Base-by-base conservation (phyloP, 768 basidiomycete genomes). In the Mycena rosella region DNA sequence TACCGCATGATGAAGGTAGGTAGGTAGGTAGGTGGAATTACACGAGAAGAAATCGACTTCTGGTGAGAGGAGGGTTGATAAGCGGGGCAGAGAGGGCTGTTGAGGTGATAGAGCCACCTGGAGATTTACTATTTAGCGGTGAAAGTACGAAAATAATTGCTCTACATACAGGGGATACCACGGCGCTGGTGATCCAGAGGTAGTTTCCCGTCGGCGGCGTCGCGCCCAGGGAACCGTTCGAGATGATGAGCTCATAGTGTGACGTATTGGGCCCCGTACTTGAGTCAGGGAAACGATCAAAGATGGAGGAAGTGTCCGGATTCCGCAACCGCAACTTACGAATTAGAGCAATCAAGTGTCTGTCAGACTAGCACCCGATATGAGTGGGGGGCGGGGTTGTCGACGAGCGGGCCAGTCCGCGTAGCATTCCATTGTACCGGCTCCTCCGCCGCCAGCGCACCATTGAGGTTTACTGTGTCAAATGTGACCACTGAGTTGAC, bases 161-260 rank as follows among this genome's bases (percentile, higher is more conserved):
- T n/a, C n/a, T n/a, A n/a, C n/a, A n/a, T n/a, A 72, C 51, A 1
- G 78, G 78, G 2, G 76, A 72, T 1, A 77, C 73, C 17, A 79
- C 60, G 9, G 68, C 72, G 20, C 65, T 55, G 7, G 57, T 44
- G 3, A 75, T 63, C 32, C 61, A 67, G 7, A 79, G 40, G 62
- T 69, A 76, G 58, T 65, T 76, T 47, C 73, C 68, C 29, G 64
- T 68, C 9, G 70, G 54, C n/a, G 71, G 74, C 24, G 65, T 58
- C 22, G 71, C 48, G 47, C 67, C 55, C 24, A 68, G 51, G 45
- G 65, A 40, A 14, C 69, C 73, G 38, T 74, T 75, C 18, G 65
- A 63, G 63, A 75, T 72, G 3, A 75, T 32, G 5, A 79, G 57
- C 60, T 81, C 79, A 42, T 72, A 75, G 67, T 82, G 80, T 1